Evolutionary conservation across 805 yeast species (phyloP).

Genomic region (Cephaloascus fragrans): DNA sequence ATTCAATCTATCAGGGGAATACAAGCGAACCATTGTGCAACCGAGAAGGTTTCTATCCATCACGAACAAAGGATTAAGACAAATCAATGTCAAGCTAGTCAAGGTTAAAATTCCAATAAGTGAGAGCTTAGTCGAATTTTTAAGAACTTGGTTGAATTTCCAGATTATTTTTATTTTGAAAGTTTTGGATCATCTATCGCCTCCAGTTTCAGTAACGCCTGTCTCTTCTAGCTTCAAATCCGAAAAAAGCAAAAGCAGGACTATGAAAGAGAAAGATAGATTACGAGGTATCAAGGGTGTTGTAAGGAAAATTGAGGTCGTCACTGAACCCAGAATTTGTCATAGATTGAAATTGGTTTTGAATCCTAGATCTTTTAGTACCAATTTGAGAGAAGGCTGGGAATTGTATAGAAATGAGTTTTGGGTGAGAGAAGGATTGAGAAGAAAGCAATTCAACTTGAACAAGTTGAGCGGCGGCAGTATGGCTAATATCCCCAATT

Average conservation of each 20-base stretch:
- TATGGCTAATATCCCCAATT: not conserved
- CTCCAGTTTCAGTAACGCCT: no score
- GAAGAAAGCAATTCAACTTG: slow-evolving; percentile 27
- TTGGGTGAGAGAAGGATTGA: slow-evolving; percentile 77
- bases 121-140: slow-evolving; percentile 22
- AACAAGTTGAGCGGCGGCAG: not conserved
- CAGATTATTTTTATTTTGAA: not conserved
- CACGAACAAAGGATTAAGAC: slow-evolving; percentile 86
- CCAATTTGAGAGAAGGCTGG: slow-evolving; percentile 89
- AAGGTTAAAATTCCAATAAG: slow-evolving; percentile 35
- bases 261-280: no score
- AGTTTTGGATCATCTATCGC: not conserved
- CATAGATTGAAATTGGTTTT: slow-evolving; percentile 73
- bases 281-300: no score
- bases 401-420: slow-evolving; percentile 88
- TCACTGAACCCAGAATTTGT: slow-evolving; percentile 57
- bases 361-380: slow-evolving; percentile 71
- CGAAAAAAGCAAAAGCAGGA: no score
- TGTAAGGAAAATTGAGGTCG: slow-evolving; percentile 11
- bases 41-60: slow-evolving; percentile 72
- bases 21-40: slow-evolving; percentile 69
- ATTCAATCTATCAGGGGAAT: slow-evolving; percentile 85
- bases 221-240: not conserved
- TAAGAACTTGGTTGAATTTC: slow-evolving; percentile 9
- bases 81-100: slow-evolving; percentile 69